Evolutionary conservation across 257 asterid species (phyloP), one percentile per base, ranked within the genome.

Genomic region (Nicotiana undulata): DNA sequence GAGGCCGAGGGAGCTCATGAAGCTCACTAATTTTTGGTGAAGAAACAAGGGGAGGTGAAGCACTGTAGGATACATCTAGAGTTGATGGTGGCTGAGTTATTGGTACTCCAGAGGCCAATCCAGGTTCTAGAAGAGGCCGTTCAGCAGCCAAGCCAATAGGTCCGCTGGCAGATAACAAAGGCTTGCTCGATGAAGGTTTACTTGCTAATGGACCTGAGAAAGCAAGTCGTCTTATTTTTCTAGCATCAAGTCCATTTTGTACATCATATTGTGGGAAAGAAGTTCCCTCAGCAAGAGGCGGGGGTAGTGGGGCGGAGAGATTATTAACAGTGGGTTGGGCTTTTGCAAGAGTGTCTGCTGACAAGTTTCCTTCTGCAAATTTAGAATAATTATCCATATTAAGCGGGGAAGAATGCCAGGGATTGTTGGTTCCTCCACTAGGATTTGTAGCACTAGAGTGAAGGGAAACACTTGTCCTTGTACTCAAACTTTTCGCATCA

Each of bases 1-100:
- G 99, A 3, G 99, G 99, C 79, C 96, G 93, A 28, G 99, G 99
- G 67, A 95, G 99, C 88, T 93, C 97, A 70, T 95, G 99, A 77
- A 95, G 99, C 90, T 95, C 99, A 46, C 91, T 93, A 75, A 92
- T 87, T 68, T 83, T 92, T 29, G 98, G 98, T 58, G 98, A 93
- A 75, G 99, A 88, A 75, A 81, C 86, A 79, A 83, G 91, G 32
- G 97, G 85, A 84, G 93, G 97, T 31, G 93, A 88, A 60, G 90
- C 91, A 83, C 86, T 93, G 60, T 79, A 90, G 76, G 96, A 51
- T 24, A 85, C 85, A 76, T 81, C 87, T 40, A 85, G 58, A 26
- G 90, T 80, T 26, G 91, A 83, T 67, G 94, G 86, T 11, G 86
- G 86, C 82, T 85, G 91, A 26, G 88, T 58, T 60, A 82, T 85